Evolutionary conservation across 495 filamentous ascomycete genomes (phyloP).

Genomic region (Paragyromitra xinjiangensis): DNA sequence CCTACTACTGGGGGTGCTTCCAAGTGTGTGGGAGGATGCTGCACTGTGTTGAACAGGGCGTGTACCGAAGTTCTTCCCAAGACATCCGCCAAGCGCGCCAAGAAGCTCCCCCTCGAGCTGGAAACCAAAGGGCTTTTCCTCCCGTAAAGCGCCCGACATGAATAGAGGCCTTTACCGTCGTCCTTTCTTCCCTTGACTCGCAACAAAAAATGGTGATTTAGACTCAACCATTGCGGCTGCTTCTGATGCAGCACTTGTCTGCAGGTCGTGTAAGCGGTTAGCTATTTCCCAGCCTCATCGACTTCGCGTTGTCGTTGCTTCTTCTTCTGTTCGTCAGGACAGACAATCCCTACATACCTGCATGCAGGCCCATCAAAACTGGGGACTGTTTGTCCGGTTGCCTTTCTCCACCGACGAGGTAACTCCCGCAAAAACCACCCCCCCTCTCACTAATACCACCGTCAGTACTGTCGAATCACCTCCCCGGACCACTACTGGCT

Average conservation of each 20-base stretch:
- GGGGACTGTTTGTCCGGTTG: constrained; percentile 50
- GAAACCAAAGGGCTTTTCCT: constrained; percentile 44
- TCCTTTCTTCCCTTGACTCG: constrained; percentile 44
- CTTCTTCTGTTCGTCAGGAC: constrained; percentile 48
- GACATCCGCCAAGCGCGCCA: constrained; percentile 51
- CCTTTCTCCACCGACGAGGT: constrained; percentile 41
- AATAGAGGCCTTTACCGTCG: constrained; percentile 35
- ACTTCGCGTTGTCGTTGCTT: constrained; percentile 52
- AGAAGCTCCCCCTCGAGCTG: constrained; percentile 55
- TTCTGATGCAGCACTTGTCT: constrained; percentile 35
- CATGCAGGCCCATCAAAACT: constrained; percentile 51
- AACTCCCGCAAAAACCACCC: constrained; percentile 37
- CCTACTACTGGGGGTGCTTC: constrained; percentile 54
- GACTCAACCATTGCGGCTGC: constrained; percentile 46
- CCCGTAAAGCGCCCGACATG: constrained; percentile 41
- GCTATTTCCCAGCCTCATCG: constrained; percentile 53
- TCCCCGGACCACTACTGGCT: constrained; percentile 4
- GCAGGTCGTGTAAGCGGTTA: constrained; percentile 51
- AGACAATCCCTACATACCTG: constrained; percentile 56
- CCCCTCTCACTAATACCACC: constrained; percentile 13
- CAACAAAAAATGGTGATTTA: constrained; percentile 52
- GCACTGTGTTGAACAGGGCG: constrained; percentile 55
- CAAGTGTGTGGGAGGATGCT: constrained; percentile 56
- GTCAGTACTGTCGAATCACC: constrained; percentile 1
- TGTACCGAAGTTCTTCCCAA: constrained; percentile 55